These are phyloP conservation scores for Porphyrellus sp. DNA, from an alignment of 1,284 basidiomycete species.

Conservation along the genomic window DNA sequence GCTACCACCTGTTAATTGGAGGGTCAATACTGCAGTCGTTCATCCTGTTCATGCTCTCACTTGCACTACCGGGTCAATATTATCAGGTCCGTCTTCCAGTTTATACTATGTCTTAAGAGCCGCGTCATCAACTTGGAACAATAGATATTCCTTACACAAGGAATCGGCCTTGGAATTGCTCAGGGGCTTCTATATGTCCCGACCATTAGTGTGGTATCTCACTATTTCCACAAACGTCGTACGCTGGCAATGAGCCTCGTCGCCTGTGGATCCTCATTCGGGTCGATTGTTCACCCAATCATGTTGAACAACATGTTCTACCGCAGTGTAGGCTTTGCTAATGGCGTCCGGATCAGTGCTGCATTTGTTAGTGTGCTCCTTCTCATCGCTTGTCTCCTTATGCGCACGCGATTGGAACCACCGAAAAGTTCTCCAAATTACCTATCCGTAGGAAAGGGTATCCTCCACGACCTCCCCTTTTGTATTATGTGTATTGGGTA, in stretches of 20 bases:
- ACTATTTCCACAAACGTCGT: conserved; percentile 35
- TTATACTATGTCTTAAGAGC: not conserved
- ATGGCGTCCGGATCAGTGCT: conserved; percentile 33
- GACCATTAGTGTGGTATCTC: conserved; percentile 32
- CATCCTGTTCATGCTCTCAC: conserved; percentile 32
- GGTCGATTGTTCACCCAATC: conserved; percentile 35
- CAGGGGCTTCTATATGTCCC: conserved; percentile 34
- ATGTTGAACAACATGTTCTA: conserved; percentile 43
- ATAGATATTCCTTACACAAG: conserved; percentile 38
- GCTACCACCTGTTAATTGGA: conserved; percentile 29
- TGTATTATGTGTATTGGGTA: conserved; percentile 24
- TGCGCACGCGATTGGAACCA: conserved; percentile 31
- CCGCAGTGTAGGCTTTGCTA: conserved; percentile 25
- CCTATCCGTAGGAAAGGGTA: conserved; percentile 18
- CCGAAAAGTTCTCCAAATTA: conserved; percentile 18
- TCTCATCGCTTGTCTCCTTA: conserved; percentile 27
- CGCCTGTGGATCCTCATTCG: conserved; percentile 36
- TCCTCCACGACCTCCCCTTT: conserved; percentile 25
- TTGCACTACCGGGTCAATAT: conserved; percentile 24
- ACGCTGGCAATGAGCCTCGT: conserved; percentile 37
- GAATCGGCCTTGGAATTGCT: conserved; percentile 33
- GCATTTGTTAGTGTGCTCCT: conserved; percentile 28
- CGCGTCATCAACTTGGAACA: not conserved
- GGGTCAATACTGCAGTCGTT: conserved; percentile 29
- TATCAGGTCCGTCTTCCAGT: conserved; percentile 21